phyloP scores from a whole-genome alignment of 768 basidiomycete genomes.

The Lentinula sp. region DNA sequence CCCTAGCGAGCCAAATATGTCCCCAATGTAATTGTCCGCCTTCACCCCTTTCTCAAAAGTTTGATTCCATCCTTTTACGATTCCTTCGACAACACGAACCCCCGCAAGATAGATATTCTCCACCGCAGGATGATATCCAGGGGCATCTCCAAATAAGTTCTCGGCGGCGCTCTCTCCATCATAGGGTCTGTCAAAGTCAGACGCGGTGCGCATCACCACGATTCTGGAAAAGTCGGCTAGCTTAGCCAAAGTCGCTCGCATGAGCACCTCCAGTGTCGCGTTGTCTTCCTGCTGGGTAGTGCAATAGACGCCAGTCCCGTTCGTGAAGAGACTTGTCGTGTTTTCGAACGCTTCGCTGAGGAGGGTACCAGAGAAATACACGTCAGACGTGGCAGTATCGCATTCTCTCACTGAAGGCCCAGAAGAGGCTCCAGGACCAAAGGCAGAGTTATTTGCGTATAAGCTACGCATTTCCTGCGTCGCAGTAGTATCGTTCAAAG shows the following conservation, averaged over 20 bases:
- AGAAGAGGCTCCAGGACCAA: constrained; percentile 18
- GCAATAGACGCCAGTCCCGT: constrained; percentile 23
- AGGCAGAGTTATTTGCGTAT: constrained; percentile 13
- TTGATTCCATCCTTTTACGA: constrained; percentile 24
- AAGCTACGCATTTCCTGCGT: constrained; percentile 14
- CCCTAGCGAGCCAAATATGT: constrained; percentile 17
- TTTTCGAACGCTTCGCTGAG: constrained; percentile 25
- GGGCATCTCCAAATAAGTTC: constrained; percentile 21
- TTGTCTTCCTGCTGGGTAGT: constrained; percentile 35
- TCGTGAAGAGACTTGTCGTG: constrained; percentile 20
- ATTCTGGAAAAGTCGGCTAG: constrained; percentile 30
- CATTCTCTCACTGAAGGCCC: constrained; percentile 17
- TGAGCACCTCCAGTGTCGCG: constrained; percentile 28
- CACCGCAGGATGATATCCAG: constrained; percentile 25
- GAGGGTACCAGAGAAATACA: constrained; percentile 23
- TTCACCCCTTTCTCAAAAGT: constrained; percentile 25
- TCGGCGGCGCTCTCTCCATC: constrained; percentile 16
- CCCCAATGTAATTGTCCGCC: constrained; percentile 21
- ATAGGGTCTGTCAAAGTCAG: constrained; percentile 24
- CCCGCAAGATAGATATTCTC: constrained; percentile 30
- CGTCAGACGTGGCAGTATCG: constrained; percentile 24
- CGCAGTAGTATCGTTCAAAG: constrained; percentile 10
- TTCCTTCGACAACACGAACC: constrained; percentile 27
- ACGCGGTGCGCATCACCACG: constrained; percentile 29
- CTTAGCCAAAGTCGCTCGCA: constrained; percentile 24